Evolutionary conservation across 164 flowering plant genomes (phyloP).

Genomic region (Euptelea pleiosperma): DNA sequence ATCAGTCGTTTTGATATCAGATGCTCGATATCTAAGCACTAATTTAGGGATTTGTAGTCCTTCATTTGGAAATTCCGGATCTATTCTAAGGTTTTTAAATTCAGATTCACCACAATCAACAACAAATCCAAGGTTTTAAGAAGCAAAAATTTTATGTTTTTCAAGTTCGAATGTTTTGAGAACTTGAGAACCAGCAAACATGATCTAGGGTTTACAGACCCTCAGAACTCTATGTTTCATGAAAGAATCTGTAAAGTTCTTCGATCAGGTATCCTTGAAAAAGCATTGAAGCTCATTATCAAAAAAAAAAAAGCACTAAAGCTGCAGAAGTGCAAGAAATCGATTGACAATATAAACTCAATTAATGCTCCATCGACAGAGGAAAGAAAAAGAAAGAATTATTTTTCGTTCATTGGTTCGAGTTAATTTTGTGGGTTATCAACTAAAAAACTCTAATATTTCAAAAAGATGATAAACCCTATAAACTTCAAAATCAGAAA

Average conservation of each 20-base stretch:
- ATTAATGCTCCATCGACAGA: too few species aligned
- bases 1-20: not conserved
- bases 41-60: not conserved
- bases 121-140: not conserved
- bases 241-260: too few species aligned
- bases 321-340: too few species aligned
- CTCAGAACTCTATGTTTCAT: too few species aligned
- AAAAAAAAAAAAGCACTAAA: too few species aligned
- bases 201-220: too few species aligned
- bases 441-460: constrained; percentile 14
- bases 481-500: constrained; percentile 8
- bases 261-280: too few species aligned
- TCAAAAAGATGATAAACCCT: not conserved
- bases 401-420: too few species aligned
- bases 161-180: not conserved
- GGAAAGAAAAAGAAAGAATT: too few species aligned
- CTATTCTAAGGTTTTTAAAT: not conserved
- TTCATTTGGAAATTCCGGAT: not conserved
- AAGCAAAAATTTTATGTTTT: too few species aligned
- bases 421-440: not conserved
- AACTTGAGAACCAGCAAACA: not conserved
- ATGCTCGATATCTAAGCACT: not conserved
- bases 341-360: too few species aligned
- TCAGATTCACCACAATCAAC: not conserved
- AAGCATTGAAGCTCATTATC: too few species aligned